A percentile compares a stretch with the other conserved stretches of the same genome.
phyloP scores from a whole-genome alignment of 78 protist genomes.

The Cavenderia fasciculata region DNA sequence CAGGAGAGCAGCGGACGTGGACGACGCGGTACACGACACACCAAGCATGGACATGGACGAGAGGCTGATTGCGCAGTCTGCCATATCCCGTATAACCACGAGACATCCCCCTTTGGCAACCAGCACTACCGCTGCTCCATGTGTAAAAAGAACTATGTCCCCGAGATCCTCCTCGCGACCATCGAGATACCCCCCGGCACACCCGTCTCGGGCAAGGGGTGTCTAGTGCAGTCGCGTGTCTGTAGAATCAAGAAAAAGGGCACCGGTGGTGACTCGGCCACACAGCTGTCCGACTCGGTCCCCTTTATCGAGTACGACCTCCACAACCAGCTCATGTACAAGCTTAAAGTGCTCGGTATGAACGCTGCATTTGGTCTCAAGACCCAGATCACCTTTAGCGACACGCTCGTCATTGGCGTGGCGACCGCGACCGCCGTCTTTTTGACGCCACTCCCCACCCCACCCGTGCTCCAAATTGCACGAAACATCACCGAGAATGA shows the following conservation, averaged over 20 bases:
- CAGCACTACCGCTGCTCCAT: constrained; percentile 28
- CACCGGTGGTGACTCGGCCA: constrained; percentile 81
- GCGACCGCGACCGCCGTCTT: constrained; percentile 87
- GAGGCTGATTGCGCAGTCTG: constrained; percentile 43
- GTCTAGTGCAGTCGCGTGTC: constrained; percentile 68
- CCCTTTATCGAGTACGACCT: constrained; percentile 94
- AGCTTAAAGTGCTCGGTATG: constrained; percentile 85
- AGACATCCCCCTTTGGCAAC: constrained; percentile 17
- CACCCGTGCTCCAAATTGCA: constrained; percentile 64
- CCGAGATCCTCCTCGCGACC: constrained; percentile 82
- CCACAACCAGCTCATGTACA: constrained; percentile 87
- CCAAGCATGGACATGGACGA: constrained; percentile 1
- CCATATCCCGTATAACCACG: constrained; percentile 55
- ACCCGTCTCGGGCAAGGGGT: constrained; percentile 74
- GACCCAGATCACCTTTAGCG: constrained; percentile 79
- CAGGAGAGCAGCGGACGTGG: neutral
- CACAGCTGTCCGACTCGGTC: constrained; percentile 74
- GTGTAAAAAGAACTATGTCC: constrained; percentile 84
- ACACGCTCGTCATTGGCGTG: constrained; percentile 74
- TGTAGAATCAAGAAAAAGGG: constrained; percentile 75
- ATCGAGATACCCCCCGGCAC: constrained; percentile 84
- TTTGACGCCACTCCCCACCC: constrained; percentile 76
- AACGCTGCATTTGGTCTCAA: constrained; percentile 86
- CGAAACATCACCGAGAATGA: constrained; percentile 58
- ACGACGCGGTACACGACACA: too few species aligned